A percentile compares a stretch with the other conserved stretches of the same genome.
Evolutionary conservation across 148 eudicot species (phyloP).

Genomic region (Dysphania ambrosioides): DNA sequence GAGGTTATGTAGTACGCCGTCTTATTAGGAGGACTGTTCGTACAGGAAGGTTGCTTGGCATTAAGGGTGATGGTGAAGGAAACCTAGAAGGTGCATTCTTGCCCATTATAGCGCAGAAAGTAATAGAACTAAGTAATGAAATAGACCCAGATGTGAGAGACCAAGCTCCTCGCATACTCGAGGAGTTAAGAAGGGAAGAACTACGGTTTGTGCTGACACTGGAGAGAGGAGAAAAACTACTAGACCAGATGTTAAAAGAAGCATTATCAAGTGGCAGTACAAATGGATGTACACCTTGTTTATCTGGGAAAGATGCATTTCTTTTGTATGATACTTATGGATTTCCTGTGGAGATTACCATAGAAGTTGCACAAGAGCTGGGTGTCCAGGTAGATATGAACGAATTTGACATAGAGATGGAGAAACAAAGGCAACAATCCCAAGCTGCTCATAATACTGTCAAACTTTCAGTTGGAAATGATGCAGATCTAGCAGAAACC

Average conservation of each 20-base stretch:
- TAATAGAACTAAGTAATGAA: constrained; percentile 65
- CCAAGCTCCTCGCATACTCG: constrained; percentile 62
- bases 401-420: constrained; percentile 82
- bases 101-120: constrained; percentile 73
- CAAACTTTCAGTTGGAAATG: constrained; percentile 71
- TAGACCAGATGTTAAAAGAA: constrained; percentile 68
- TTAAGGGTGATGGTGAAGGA: constrained; percentile 67
- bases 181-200: constrained; percentile 85
- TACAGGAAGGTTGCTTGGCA: constrained; percentile 80
- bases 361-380: constrained; percentile 81
- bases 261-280: constrained; percentile 42
- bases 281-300: constrained; percentile 50
- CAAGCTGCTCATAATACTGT: too few species aligned
- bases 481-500: constrained; percentile 51
- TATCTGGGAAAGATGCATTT: constrained; percentile 93
- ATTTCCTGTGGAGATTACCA: constrained; percentile 93
- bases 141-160: constrained; percentile 70
- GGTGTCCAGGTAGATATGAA: constrained; percentile 72
- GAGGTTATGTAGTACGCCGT: constrained; percentile 91
- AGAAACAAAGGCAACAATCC: constrained; percentile 88
- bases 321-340: constrained; percentile 89
- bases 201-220: constrained; percentile 77
- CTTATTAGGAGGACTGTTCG: constrained; percentile 93
- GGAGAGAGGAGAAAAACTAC: constrained; percentile 94
- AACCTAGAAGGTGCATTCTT: constrained; percentile 74